A percentile compares a stretch with the other conserved stretches of the same genome.
Conservation (phyloP, 2,329 filamentous ascomycete species). For the Pseudogymnoascus destructans region DNA sequence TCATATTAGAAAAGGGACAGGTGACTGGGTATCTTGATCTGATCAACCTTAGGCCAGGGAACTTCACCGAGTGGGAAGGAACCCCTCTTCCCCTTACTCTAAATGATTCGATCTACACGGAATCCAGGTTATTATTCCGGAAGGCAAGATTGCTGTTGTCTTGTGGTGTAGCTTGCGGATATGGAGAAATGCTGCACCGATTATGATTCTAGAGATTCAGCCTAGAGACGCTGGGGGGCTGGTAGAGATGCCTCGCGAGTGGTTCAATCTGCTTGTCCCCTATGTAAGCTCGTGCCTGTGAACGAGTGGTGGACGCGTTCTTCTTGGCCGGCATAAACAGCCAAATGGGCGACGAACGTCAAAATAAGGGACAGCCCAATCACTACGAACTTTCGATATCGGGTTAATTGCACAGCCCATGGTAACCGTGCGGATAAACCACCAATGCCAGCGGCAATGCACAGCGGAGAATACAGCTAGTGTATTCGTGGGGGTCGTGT, state of each 20-base stretch:
- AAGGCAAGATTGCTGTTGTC: background rate
- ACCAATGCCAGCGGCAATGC: background rate
- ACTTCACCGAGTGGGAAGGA: background rate
- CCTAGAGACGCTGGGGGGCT: background rate
- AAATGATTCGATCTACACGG: background rate
- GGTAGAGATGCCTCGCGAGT: background rate
- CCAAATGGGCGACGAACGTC: slow-evolving; percentile 1
- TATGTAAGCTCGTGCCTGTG: background rate
- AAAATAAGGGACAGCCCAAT: slow-evolving; percentile 3
- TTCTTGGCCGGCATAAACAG: background rate
- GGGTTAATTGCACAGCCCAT: background rate
- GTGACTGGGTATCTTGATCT: background rate
- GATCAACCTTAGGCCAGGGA: background rate
- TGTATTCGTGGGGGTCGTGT: background rate
- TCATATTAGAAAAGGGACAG: background rate
- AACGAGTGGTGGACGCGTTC: background rate
- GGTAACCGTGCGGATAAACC: slow-evolving; percentile 1
- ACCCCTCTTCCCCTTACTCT: background rate
- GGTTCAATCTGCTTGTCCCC: background rate
- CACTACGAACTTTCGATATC: background rate
- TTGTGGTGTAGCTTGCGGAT: background rate
- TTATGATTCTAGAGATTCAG: background rate
- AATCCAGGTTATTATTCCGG: background rate
- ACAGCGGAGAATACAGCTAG: background rate
- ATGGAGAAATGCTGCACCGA: background rate